These are phyloP conservation scores for Trichoderma breve DNA, from an alignment of 2,329 filamentous ascomycete genomes.

Conservation along the genomic window DNA sequence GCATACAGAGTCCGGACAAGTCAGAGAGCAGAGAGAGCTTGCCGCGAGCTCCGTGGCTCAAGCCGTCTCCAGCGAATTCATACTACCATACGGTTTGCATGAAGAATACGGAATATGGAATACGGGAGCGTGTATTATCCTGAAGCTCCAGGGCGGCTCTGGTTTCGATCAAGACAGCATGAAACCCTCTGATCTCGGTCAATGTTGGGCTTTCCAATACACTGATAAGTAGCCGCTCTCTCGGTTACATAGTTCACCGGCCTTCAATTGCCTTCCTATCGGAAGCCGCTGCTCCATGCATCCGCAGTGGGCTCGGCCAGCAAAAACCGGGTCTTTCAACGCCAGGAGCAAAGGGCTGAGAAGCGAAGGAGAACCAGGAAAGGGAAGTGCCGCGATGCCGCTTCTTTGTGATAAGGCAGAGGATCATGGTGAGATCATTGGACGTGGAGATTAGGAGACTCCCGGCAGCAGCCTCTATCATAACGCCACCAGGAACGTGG, in stretches of 20 bases:
- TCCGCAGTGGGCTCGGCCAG: not conserved
- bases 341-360: not conserved
- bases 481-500: slow-evolving; percentile 13
- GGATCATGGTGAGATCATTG: not conserved
- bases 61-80: not conserved
- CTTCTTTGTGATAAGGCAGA: slow-evolving; percentile 1
- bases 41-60: not conserved
- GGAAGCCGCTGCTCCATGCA: not conserved
- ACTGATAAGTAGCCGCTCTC: not conserved
- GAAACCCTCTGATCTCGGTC: not conserved
- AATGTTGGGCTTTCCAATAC: not conserved
- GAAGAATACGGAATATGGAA: not conserved
- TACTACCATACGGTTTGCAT: not conserved
- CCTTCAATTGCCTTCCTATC: not conserved
- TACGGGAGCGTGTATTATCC: not conserved
- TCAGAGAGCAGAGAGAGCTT: not conserved
- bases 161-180: not conserved
- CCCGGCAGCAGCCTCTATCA: not conserved
- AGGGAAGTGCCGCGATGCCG: not conserved
- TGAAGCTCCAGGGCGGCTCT: not conserved
- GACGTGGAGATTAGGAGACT: not conserved
- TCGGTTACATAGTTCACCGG: not conserved
- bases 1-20: not conserved
- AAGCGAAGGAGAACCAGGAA: not conserved
- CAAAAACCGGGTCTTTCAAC: not conserved